phyloP scores from a whole-genome alignment of 495 filamentous ascomycete genomes.

The Tuber indicum region DNA sequence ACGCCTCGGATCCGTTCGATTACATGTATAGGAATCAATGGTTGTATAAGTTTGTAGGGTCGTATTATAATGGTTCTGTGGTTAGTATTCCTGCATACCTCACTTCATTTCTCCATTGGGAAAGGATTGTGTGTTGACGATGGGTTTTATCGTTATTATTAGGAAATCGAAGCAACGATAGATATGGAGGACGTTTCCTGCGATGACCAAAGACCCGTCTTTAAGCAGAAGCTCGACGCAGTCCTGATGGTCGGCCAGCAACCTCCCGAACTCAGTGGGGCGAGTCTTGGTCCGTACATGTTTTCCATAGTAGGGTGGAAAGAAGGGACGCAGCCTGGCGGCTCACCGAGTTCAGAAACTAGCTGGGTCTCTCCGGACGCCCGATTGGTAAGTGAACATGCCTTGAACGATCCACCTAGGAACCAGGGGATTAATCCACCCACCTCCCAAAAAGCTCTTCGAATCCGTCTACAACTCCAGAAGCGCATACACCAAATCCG shows the following conservation, averaged over 20 bases:
- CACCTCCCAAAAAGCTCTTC: not conserved
- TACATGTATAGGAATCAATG: not conserved
- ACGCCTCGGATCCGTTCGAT: not conserved
- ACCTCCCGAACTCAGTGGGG: not conserved
- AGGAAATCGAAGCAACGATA: conserved; percentile 17
- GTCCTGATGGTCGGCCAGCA: conserved; percentile 19
- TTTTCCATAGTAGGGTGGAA: conserved; percentile 24
- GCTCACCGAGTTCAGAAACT: not conserved
- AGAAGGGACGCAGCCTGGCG: not conserved
- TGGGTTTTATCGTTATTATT: not conserved
- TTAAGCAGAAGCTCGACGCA: conserved; percentile 14
- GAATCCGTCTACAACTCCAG: not conserved
- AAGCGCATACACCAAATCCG: not conserved
- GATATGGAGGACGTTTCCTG: not conserved
- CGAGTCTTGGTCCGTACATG: conserved; percentile 12
- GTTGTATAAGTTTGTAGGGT: conserved; percentile 24
- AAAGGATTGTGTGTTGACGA: not conserved
- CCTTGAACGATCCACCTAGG: not conserved
- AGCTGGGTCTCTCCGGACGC: conserved; percentile 12
- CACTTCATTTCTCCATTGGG: not conserved
- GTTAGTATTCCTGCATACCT: conserved; percentile 4
- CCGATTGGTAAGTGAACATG: conserved; percentile 7
- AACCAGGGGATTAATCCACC: not conserved
- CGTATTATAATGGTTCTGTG: conserved; percentile 27
- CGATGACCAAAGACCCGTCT: conserved; percentile 8